Evolutionary conservation across 2,329 filamentous ascomycete species (phyloP).

Genomic region (Exophiala spinifera): DNA sequence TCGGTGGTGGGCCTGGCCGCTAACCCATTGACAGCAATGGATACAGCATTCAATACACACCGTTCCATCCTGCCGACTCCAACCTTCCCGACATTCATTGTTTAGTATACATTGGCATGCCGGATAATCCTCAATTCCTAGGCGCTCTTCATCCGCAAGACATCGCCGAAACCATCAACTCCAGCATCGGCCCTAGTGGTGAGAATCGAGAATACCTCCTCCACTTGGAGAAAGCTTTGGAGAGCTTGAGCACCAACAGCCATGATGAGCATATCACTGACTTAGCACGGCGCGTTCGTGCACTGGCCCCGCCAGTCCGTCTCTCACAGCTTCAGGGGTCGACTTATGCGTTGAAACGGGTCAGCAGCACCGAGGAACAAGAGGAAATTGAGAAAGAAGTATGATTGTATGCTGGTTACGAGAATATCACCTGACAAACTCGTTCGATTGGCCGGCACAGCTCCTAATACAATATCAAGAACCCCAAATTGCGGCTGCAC

Average conservation of each 20-base stretch:
- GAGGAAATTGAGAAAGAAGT: constrained; percentile 55
- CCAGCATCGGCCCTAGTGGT: constrained; percentile 77
- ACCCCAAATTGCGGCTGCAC: neutral
- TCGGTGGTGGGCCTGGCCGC: neutral
- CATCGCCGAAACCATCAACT: constrained; percentile 64
- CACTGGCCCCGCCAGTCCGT: constrained; percentile 41
- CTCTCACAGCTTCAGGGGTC: neutral
- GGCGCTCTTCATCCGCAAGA: constrained; percentile 52
- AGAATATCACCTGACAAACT: constrained; percentile 10
- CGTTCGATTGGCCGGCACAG: neutral
- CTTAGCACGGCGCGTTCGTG: constrained; percentile 68
- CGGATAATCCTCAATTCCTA: constrained; percentile 87
- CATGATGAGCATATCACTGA: constrained; percentile 82
- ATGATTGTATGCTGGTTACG: constrained; percentile 12
- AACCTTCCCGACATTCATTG: constrained; percentile 45
- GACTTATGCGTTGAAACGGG: constrained; percentile 41
- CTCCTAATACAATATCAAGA: constrained; percentile 1
- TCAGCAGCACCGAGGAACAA: constrained; percentile 55
- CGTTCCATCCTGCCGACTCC: constrained; percentile 64
- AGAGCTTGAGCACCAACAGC: constrained; percentile 69
- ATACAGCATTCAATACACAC: constrained; percentile 87
- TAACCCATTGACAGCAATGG: constrained; percentile 60
- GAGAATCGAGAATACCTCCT: constrained; percentile 88
- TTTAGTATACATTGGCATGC: constrained; percentile 92
- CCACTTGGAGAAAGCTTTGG: constrained; percentile 70